phyloP scores from a whole-genome alignment of 805 yeast species.

The Wickerhamomyces hampshirensis region DNA sequence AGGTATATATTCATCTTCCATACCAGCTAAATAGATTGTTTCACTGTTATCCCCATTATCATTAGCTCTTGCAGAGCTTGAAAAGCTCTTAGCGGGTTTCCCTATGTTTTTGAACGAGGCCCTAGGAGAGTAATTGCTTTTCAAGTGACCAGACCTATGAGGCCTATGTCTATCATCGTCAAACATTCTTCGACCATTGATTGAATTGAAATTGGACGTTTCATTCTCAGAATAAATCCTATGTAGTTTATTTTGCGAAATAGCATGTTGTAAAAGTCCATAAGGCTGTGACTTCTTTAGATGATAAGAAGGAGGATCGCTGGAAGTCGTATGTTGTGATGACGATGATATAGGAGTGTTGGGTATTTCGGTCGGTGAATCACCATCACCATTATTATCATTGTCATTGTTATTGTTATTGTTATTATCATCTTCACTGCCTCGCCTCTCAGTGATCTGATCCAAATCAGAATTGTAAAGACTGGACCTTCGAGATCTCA shows the following conservation, averaged over 20 bases:
- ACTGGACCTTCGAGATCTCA: not conserved
- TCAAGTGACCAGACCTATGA: slow-evolving; percentile 13
- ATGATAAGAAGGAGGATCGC: slow-evolving; percentile 6
- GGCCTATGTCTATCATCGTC: slow-evolving; percentile 52
- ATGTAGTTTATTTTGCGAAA: slow-evolving; percentile 30
- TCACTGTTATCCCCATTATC: not conserved
- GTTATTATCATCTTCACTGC: slow-evolving; percentile 3
- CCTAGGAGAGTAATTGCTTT: too few species aligned
- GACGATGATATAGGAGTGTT: not conserved
- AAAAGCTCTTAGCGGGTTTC: too few species aligned
- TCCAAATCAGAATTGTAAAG: not conserved
- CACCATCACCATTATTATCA: not conserved
- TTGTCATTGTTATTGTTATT: not conserved
- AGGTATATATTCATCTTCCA: slow-evolving; percentile 76
- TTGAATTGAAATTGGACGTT: slow-evolving; percentile 50
- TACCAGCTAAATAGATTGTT: slow-evolving; percentile 30
- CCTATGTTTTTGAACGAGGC: too few species aligned
- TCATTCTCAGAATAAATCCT: slow-evolving; percentile 66
- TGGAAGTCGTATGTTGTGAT: slow-evolving; percentile 4
- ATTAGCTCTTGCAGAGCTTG: not conserved
- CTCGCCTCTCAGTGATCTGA: slow-evolving; percentile 3
- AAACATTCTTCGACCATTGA: slow-evolving; percentile 48
- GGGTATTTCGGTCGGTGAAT: not conserved
- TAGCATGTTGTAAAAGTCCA: slow-evolving; percentile 20
- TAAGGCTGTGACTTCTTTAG: slow-evolving; percentile 20